These are phyloP conservation scores for Epichloe sibirici DNA, from an alignment of 2,329 filamentous ascomycete genomes.

Conservation along the genomic window DNA sequence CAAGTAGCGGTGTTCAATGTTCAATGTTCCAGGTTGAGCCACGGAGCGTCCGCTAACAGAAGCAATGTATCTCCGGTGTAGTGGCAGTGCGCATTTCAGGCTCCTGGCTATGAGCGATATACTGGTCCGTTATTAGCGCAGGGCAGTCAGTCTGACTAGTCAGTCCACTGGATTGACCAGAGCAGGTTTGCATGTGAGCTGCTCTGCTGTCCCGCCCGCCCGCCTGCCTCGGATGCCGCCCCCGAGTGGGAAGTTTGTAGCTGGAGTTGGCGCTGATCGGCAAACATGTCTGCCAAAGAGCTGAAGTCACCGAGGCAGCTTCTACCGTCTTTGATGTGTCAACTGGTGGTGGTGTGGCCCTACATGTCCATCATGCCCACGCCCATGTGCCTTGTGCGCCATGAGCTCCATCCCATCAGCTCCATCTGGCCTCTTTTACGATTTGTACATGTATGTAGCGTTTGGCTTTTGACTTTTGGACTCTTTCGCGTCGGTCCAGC, in stretches of 20 bases:
- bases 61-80: conserved; percentile 6
- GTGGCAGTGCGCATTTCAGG: not conserved
- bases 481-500: not conserved
- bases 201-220: too few relatives aligned
- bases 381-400: not conserved
- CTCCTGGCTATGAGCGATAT: conserved; percentile 7
- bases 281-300: not conserved
- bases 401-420: not conserved
- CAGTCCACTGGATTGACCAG: too few relatives aligned
- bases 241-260: not conserved
- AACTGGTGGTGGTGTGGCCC: not conserved
- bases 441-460: too few relatives aligned
- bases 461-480: not conserved
- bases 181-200: too few relatives aligned
- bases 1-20: not conserved
- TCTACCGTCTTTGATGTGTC: not conserved
- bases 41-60: not conserved
- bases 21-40: too few relatives aligned
- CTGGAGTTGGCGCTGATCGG: not conserved
- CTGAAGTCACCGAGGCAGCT: too few relatives aligned
- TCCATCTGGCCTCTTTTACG: not conserved
- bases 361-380: not conserved
- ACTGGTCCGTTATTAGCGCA: not conserved
- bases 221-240: too few relatives aligned
- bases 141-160: too few relatives aligned